Evolutionary conservation across 1,284 basidiomycete genomes (phyloP).

Genomic region (Gomphus bonarii): DNA sequence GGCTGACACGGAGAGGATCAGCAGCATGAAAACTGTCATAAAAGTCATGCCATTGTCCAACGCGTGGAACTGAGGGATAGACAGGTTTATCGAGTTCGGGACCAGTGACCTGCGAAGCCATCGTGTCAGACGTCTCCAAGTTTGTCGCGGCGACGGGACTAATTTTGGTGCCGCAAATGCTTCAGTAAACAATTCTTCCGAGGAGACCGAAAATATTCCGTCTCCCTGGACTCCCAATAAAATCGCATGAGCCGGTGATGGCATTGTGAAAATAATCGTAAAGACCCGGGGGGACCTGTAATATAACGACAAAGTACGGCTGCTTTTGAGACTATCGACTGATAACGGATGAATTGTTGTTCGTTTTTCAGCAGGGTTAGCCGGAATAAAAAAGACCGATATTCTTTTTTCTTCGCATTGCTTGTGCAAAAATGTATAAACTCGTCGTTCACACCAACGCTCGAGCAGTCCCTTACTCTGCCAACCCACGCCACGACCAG

Average conservation of each 20-base stretch:
- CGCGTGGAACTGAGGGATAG: slow-evolving; percentile 18
- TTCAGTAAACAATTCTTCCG: slow-evolving; percentile 25
- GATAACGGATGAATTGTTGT: slow-evolving; percentile 13
- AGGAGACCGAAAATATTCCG: slow-evolving; percentile 26
- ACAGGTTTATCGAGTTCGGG: slow-evolving; percentile 16
- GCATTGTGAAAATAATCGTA: slow-evolving; percentile 36
- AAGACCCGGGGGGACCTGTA: slow-evolving; percentile 48
- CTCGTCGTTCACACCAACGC: slow-evolving; percentile 25
- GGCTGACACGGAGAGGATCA: slow-evolving; percentile 23
- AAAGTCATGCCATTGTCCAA: slow-evolving; percentile 14
- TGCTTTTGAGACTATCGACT: slow-evolving; percentile 9
- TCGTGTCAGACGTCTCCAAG: neutral
- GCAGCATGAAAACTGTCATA: slow-evolving; percentile 18
- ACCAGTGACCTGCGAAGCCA: slow-evolving; percentile 5
- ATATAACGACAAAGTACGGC: slow-evolving; percentile 25
- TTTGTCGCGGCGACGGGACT: slow-evolving; percentile 19
- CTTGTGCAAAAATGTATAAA: slow-evolving; percentile 26
- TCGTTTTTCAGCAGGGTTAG: slow-evolving; percentile 21
- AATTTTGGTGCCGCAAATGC: slow-evolving; percentile 28
- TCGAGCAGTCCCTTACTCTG: slow-evolving; percentile 32
- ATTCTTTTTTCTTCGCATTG: slow-evolving; percentile 27
- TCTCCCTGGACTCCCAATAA: slow-evolving; percentile 26
- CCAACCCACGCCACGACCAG: slow-evolving; percentile 37
- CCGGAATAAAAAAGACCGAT: slow-evolving; percentile 29
- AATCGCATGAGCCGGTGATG: slow-evolving; percentile 33